A percentile compares a stretch with the other conserved stretches of the same genome.
phyloP scores from a whole-genome alignment of 176 grass and related monocot genomes.

The Oryza nivara region DNA sequence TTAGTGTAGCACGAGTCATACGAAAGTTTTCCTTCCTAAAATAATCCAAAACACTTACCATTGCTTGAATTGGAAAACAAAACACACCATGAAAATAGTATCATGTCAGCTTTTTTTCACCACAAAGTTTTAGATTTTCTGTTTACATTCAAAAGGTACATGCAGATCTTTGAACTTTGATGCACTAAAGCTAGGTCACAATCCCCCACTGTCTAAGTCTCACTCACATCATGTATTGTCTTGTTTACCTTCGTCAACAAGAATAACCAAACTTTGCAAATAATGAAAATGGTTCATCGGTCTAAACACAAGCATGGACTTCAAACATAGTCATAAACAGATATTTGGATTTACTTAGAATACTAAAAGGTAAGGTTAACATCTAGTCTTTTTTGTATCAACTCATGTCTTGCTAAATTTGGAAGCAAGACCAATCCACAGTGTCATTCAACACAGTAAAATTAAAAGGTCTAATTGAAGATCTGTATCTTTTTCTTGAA shows the following conservation, averaged over 20 bases:
- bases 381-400: background rate
- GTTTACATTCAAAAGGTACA: slow-evolving; percentile 6
- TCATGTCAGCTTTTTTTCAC: background rate
- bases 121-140: background rate
- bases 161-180: slow-evolving; percentile 14
- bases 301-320: background rate
- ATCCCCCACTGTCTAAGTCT: background rate
- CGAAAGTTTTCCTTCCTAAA: background rate
- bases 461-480: slow-evolving; percentile 4
- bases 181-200: slow-evolving; percentile 4
- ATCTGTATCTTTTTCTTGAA: background rate
- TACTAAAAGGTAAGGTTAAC: background rate
- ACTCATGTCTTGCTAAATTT: background rate
- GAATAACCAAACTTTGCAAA: slow-evolving; percentile 2
- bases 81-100: background rate
- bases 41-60: background rate
- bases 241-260: background rate
- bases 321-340: background rate
- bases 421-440: background rate
- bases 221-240: background rate
- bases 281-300: slow-evolving; percentile 1
- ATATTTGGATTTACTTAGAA: background rate
- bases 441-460: background rate
- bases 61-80: background rate
- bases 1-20: slow-evolving; percentile 20